Percentiles rank a stretch among this genome's conserved stretches.
Evolutionary conservation across 306 rosid species (phyloP).

Genomic region (Rosa multiflora): DNA sequence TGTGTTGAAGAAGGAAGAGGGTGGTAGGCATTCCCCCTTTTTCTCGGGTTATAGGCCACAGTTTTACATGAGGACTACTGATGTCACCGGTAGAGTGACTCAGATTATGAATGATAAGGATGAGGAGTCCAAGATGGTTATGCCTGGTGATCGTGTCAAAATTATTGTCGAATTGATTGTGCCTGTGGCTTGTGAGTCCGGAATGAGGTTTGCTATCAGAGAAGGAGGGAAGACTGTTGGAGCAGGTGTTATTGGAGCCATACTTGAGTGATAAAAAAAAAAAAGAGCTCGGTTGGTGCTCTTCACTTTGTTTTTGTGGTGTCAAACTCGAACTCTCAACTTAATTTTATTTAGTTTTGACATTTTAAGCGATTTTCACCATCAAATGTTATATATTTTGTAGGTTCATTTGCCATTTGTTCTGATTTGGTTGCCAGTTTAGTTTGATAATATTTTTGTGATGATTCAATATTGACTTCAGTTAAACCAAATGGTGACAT

Average conservation of each 20-base stretch:
- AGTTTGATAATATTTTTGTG: slow-evolving; percentile 38
- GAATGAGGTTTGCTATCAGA: slow-evolving; percentile 93
- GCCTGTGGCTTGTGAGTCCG: slow-evolving; percentile 87
- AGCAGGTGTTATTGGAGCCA: slow-evolving; percentile 83
- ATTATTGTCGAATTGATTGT: slow-evolving; percentile 77
- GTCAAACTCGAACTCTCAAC: slow-evolving; percentile 33
- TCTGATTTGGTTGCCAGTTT: slow-evolving; percentile 32
- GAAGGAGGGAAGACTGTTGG: slow-evolving; percentile 96
- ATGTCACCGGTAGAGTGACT: slow-evolving; percentile 74
- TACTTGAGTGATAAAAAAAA: slow-evolving; percentile 55
- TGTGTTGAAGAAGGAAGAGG: slow-evolving; percentile 90
- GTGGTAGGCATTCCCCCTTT: slow-evolving; percentile 85
- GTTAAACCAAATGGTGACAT: slow-evolving; percentile 18
- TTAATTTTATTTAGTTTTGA: slow-evolving; percentile 36
- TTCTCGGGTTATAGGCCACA: slow-evolving; percentile 79
- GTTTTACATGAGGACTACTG: slow-evolving; percentile 92
- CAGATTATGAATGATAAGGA: slow-evolving; percentile 81
- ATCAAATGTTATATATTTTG: slow-evolving; percentile 54
- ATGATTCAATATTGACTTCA: slow-evolving; percentile 27
- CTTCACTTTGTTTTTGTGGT: slow-evolving; percentile 32
- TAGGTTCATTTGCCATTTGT: slow-evolving; percentile 45
- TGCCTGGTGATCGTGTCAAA: slow-evolving; percentile 91
- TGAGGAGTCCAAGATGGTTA: slow-evolving; percentile 92
- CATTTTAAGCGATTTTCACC: slow-evolving; percentile 37
- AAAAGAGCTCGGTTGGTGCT: slow-evolving; percentile 11